A percentile compares a stretch with the other conserved stretches of the same genome.
Conservation (phyloP, 495 filamentous ascomycete species). For the Tetracladium setigerum region DNA sequence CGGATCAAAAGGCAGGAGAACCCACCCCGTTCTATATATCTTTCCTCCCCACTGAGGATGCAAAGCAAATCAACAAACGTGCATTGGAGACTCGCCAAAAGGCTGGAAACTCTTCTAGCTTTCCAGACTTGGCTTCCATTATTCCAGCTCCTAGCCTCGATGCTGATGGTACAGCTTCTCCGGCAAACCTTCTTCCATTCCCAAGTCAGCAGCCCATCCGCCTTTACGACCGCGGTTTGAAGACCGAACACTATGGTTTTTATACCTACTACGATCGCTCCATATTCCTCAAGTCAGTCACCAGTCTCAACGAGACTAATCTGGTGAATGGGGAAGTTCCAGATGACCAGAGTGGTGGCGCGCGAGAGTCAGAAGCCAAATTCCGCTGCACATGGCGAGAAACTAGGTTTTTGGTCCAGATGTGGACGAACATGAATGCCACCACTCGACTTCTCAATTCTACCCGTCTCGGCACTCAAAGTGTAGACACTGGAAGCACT, state of each 20-base stretch:
- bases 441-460: constrained; percentile 34
- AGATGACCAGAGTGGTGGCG: constrained; percentile 59
- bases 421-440: constrained; percentile 66
- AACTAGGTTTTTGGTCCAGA: constrained; percentile 81
- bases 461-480: constrained; percentile 6
- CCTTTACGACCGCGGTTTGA: constrained; percentile 73
- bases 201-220: constrained; percentile 71
- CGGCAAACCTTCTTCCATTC: constrained; percentile 60
- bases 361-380: constrained; percentile 47
- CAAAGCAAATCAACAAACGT: constrained; percentile 7
- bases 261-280: constrained; percentile 88
- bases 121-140: constrained; percentile 41
- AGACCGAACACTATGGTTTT: constrained; percentile 86
- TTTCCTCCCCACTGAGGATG: constrained; percentile 25
- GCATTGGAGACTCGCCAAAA: neutral
- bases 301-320: constrained; percentile 27
- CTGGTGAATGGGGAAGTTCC: constrained; percentile 28
- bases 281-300: constrained; percentile 63
- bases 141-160: constrained; percentile 55
- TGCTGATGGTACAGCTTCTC: constrained; percentile 60
- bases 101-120: constrained; percentile 18
- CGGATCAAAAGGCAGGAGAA: constrained; percentile 55
- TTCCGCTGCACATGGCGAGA: constrained; percentile 72
- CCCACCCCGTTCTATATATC: constrained; percentile 63
- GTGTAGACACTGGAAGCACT: constrained; percentile 17